Evolutionary conservation across 768 basidiomycete species (phyloP), one percentile per base, ranked within the genome.

Genomic region (Mycena venus): DNA sequence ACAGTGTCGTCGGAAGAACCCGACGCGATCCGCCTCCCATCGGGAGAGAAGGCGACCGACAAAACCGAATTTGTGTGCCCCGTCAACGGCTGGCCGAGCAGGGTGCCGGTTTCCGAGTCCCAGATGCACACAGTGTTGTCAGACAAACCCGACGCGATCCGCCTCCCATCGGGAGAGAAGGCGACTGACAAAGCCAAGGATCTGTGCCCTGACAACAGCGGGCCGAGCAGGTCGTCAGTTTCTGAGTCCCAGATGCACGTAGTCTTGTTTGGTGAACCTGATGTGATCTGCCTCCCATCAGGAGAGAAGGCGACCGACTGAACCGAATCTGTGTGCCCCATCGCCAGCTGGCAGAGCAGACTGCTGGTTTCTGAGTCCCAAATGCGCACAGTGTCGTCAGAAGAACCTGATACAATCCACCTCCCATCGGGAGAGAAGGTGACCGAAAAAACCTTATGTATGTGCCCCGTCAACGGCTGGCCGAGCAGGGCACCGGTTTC

Each of bases 11-110:
- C n/a, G n/a, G n/a, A 34, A 61, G 32, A 88, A 0, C 87, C 89
- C 7, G 88, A 89, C 8, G 89, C 81, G 34, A 91, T 84, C 77
- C 82, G 23, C 53, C 23, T 19, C 5, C 53, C 53, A 55, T 55
- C 53, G 4, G 36, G 36, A 25, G 38, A 61, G 10, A 42, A 42
- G 3, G 19, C 34, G 4, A 47, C 44, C n/a, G 44, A 47, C 55
- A 2, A n/a, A n/a, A n/a, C 47, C 47, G 47, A 19, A 8, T 49
- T 23, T 5, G 25, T 56, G 55, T 56, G 55, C 12, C 55, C 55
- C 14, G 14, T 32, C 55, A 56, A 32, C 55, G 25, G 42, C 31
- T 19, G 6, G 27, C 14, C 27, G 47, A 32, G 29, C 31, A 34
- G 44, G 7, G 31, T 44, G 32, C 63, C 47, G 31, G 29, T 51